These are phyloP conservation scores for Helianthus annuus DNA, from an alignment of 129 eudicot genomes.

Conservation along the genomic window HanXRQr2.0-SUNRISE NC_035442.2:7186057-7186556, in stretches of 20 bases:
- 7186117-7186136: not conserved
- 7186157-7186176: slow-evolving; percentile 45
- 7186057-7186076: too few species aligned
- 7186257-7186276: not conserved
- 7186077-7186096: too few species aligned
- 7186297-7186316: slow-evolving; percentile 52
- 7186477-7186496: not conserved
- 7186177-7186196: slow-evolving; percentile 40
- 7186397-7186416: slow-evolving; percentile 34
- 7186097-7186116: not conserved
- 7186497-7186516: slow-evolving; percentile 15
- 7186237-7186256: not conserved
- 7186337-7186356: slow-evolving; percentile 39
- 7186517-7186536: slow-evolving; percentile 34
- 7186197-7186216: slow-evolving; percentile 45
- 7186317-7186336: slow-evolving; percentile 34
- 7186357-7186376: slow-evolving; percentile 39
- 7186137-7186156: slow-evolving; percentile 26
- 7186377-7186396: slow-evolving; percentile 38
- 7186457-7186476: slow-evolving; percentile 37
- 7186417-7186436: not conserved
- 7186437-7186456: not conserved
- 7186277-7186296: slow-evolving; percentile 30
- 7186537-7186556: slow-evolving; percentile 26
- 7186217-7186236: not conserved